Conservation (phyloP, 306 rosid genomes). For the Begonia masoniana region DNA sequence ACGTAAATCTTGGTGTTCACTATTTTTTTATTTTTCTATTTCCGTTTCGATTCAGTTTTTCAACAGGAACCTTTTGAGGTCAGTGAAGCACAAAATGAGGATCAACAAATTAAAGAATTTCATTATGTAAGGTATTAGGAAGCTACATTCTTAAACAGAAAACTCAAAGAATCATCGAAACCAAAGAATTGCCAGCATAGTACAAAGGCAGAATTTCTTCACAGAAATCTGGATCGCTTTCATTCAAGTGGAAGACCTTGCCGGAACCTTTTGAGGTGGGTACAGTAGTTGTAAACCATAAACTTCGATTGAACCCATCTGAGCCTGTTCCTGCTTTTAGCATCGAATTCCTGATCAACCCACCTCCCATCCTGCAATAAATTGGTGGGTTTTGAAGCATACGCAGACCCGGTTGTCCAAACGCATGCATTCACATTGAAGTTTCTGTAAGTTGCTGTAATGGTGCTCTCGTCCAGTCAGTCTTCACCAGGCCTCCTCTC, state of each 20-base stretch:
- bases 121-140: no score
- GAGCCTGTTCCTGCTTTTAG: constrained; percentile 22
- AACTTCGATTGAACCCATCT: constrained; percentile 36
- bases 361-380: constrained; percentile 2
- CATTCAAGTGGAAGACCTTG: constrained; percentile 36
- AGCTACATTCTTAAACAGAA: background rate
- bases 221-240: constrained; percentile 11
- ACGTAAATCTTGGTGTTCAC: no score
- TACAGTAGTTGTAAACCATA: constrained; percentile 42
- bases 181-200: no score
- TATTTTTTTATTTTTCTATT: no score
- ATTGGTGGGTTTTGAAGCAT: constrained; percentile 1
- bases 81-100: no score
- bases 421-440: constrained; percentile 23
- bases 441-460: constrained; percentile 33
- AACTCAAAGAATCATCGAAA: background rate
- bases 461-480: constrained; percentile 38
- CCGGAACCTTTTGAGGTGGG: constrained; percentile 25
- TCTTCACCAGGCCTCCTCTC: no score
- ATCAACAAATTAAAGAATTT: no score
- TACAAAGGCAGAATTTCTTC: background rate
- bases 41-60: no score
- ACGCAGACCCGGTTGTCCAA: constrained; percentile 5
- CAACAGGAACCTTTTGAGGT: no score
- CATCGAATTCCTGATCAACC: constrained; percentile 23